Percentiles rank a stretch among this genome's conserved stretches.
These are phyloP conservation scores for Sanghuangporus baumii DNA, from an alignment of 1,284 basidiomycete species.

Conservation along the genomic window DNA sequence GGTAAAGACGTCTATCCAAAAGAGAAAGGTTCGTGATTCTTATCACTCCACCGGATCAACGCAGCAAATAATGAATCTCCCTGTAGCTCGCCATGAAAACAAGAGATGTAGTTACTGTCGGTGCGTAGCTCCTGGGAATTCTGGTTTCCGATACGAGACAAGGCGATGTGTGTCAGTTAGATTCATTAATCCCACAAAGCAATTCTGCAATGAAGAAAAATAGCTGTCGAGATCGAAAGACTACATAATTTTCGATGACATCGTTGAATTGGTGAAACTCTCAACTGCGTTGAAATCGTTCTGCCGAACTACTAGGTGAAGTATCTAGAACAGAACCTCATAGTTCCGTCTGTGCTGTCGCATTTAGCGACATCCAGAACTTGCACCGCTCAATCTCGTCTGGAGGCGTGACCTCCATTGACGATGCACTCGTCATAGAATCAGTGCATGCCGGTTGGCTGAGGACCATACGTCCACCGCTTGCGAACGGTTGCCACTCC, in stretches of 20 bases:
- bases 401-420: slow-evolving; percentile 29
- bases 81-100: not conserved
- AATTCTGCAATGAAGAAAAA: too few relatives aligned
- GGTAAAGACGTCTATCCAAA: slow-evolving; percentile 29
- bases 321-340: not conserved
- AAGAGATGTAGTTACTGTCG: not conserved
- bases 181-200: not conserved
- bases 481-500: slow-evolving; percentile 25
- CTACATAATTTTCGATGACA: too few relatives aligned
- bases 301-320: not conserved
- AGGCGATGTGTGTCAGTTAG: not conserved
- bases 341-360: slow-evolving; percentile 27
- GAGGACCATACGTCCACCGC: slow-evolving; percentile 23
- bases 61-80: not conserved
- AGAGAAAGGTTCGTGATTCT: slow-evolving; percentile 9
- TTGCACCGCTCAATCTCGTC: slow-evolving; percentile 31
- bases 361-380: slow-evolving; percentile 37
- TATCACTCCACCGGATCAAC: not conserved
- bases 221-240: too few relatives aligned
- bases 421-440: slow-evolving; percentile 19
- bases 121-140: not conserved
- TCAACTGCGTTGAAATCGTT: too few relatives aligned
- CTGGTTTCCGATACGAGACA: not conserved
- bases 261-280: too few relatives aligned
- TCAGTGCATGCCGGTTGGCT: slow-evolving; percentile 18